Base-by-base conservation (phyloP, 495 filamentous ascomycete genomes). In the Coniosporium apollinis region DNA sequence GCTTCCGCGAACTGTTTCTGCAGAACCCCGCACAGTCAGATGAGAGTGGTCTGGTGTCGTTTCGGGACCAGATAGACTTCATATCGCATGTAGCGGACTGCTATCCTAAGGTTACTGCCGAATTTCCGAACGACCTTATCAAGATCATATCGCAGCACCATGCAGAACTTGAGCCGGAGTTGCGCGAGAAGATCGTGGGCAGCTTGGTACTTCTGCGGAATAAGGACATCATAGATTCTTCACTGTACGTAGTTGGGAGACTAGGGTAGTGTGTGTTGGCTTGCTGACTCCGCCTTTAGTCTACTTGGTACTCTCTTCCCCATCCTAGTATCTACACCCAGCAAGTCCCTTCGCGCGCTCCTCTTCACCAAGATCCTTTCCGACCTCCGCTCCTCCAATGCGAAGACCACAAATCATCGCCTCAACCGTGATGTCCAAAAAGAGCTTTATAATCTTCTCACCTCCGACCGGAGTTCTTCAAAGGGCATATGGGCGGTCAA, bases 401-500 rank as follows among this genome's bases (percentile, higher is more conserved):
- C 72, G 3, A 94, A 87, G 55, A 56, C 76, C 1, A 82, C 69
- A 11, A 93, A 96, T 45, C 91, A 99, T 59, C 75, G 70, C 41
- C 70, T 99, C 24, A 99, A 99, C 56, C 69, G 79, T 22, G 85
- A 80, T 4, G 81, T 94, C 44, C 89, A 96, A 55, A 86, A 79
- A 1, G 83, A 86, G 14, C 67, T 96, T 29, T 89, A 82, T 60
- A 89, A 93, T 54, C 66, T 99, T 21, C 69, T 96, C 17, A 82
- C 76, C 13, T 76, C 77, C 3, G 86, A 99, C 52, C 68, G 79
- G 28, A 68, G 76, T 17, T 85, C 82, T 2, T 67, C 77, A 13
- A 87, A 91, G 52, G 83, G 80, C 11, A 61, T 94, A 35, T 99
- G 91, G 89, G 86, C 91, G 4, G 82, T 92, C 28, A 92, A 87